Evolutionary conservation across 495 filamentous ascomycete species (phyloP).

Genomic region (Aspergillus saccharolyticus): DNA sequence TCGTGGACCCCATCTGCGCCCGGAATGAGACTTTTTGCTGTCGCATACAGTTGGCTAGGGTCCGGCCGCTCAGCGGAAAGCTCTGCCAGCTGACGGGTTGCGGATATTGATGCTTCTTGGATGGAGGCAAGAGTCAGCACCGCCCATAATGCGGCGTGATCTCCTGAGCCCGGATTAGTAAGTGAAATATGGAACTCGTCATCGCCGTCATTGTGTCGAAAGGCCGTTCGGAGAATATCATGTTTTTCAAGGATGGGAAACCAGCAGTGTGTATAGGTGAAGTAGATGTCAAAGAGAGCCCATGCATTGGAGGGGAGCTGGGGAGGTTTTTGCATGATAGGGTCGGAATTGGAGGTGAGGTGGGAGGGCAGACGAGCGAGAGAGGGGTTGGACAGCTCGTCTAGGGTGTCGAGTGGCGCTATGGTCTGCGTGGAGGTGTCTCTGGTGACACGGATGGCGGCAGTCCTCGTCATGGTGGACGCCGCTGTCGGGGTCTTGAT

Average conservation of each 20-base stretch:
- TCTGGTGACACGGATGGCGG: conserved; percentile 14
- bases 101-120: conserved; percentile 44
- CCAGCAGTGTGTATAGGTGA: conserved; percentile 70
- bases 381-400: neutral
- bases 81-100: conserved; percentile 22
- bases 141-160: conserved; percentile 61
- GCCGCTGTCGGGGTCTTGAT: conserved; percentile 24
- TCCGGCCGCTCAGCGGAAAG: conserved; percentile 16
- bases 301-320: conserved; percentile 43
- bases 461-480: conserved; percentile 13
- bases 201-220: conserved; percentile 41
- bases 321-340: conserved; percentile 13
- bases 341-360: neutral
- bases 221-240: conserved; percentile 49
- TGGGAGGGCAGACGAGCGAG: neutral
- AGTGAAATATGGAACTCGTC: conserved; percentile 23
- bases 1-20: conserved; percentile 47
- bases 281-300: conserved; percentile 66
- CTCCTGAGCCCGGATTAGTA: conserved; percentile 38
- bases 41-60: conserved; percentile 44
- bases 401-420: neutral
- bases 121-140: conserved; percentile 49
- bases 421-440: conserved; percentile 28
- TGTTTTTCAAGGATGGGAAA: conserved; percentile 69
- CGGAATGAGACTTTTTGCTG: conserved; percentile 53